phyloP scores from a whole-genome alignment of 2,329 filamentous ascomycete species.

The Cladophialophora immunda region DNA sequence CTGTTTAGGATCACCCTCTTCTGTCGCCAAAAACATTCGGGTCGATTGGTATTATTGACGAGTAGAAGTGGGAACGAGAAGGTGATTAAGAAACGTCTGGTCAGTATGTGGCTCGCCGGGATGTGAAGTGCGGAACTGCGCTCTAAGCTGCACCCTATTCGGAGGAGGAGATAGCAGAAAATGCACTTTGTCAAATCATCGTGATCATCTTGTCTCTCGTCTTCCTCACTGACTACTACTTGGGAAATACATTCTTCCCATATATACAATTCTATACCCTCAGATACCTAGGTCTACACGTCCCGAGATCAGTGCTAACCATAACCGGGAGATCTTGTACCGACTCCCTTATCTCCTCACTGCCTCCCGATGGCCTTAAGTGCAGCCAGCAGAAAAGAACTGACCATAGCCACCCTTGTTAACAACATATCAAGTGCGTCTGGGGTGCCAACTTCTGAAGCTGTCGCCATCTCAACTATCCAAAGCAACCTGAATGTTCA shows the following conservation, averaged over 20 bases:
- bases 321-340: neutral
- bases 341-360: neutral
- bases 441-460: neutral
- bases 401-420: neutral
- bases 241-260: neutral
- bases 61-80: neutral
- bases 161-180: neutral
- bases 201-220: neutral
- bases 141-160: neutral
- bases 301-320: neutral
- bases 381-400: neutral
- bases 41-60: neutral
- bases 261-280: neutral
- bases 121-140: neutral
- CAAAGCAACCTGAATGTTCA: conserved; percentile 27
- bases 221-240: neutral
- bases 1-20: neutral
- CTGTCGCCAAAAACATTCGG: neutral
- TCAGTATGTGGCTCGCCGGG: neutral
- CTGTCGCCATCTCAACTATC: conserved; percentile 15
- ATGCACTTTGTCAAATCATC: neutral
- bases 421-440: neutral
- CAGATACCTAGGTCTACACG: neutral
- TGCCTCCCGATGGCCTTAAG: neutral
- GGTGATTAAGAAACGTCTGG: neutral